These are phyloP conservation scores for Marchantia polymorpha DNA, from an alignment of 225 moss, liverwort and hornwort species.

Conservation along the genomic window DNA sequence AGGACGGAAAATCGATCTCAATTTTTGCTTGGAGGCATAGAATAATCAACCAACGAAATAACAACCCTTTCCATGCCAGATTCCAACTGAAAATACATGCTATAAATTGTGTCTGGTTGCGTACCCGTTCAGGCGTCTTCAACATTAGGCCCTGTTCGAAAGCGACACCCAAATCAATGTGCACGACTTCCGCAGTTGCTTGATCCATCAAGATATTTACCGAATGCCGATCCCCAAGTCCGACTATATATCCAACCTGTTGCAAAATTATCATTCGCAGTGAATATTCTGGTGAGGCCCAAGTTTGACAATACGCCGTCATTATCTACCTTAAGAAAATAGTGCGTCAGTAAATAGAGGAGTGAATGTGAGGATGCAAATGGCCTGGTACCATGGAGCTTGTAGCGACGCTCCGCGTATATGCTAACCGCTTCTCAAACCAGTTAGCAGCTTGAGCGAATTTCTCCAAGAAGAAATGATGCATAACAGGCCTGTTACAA, in stretches of 20 bases:
- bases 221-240: conserved; percentile 97
- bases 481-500: conserved; percentile 81
- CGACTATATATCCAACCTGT: conserved; percentile 96
- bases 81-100: too few species aligned
- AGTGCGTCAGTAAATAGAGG: too few species aligned
- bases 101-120: neutral
- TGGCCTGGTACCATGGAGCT: conserved; percentile 74
- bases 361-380: too few species aligned
- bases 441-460: conserved; percentile 79
- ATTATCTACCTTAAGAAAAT: too few species aligned
- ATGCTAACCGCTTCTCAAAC: conserved; percentile 98
- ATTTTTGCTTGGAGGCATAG: too few species aligned
- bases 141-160: conserved; percentile 98
- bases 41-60: too few species aligned
- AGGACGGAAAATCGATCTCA: too few species aligned
- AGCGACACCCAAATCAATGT: conserved; percentile 95
- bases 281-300: neutral
- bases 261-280: neutral
- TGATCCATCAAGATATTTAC: conserved; percentile 90
- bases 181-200: conserved; percentile 89
- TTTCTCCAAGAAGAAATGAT: conserved; percentile 89
- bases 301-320: too few species aligned
- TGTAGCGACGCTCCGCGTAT: conserved; percentile 93
- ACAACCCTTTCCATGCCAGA: too few species aligned
- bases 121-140: conserved; percentile 94